Evolutionary conservation across 768 basidiomycete species (phyloP), one percentile per base, ranked within the genome.

Genomic region (Crucibulum laeve): DNA sequence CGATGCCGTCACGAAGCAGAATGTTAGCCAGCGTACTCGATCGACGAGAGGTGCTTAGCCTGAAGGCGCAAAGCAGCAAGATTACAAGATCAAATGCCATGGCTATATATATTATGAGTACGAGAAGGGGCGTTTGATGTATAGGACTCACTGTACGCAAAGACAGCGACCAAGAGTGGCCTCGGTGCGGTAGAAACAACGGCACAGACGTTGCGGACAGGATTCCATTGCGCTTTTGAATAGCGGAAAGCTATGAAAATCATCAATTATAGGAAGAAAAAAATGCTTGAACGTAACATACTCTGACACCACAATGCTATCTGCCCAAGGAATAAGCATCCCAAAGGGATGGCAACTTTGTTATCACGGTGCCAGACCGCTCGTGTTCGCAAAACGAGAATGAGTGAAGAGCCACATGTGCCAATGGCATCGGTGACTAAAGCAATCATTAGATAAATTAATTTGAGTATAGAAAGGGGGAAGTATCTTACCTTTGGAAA

Each of bases 71-170:
- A 17, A 65, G 50, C 11, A 59, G 4, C 14, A 65, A 52, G 24
- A 65, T 61, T 17, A 62, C 42, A 15, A 65, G 44, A 38, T 65
- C 64, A 46, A 62, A 63, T 7, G 51, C 54, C 64, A 65, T 65
- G 19, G 64, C 64, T 65, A 37, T 19, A 19, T 15, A 39, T 34
- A 32, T 15, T 21, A 19, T n/a, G 34, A 10, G n/a, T 17, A 44
- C 17, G 35, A 8, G 19, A 10, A 19, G 19, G 19, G 11, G 13
- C 13, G 8, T 8, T 8, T 8, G 19, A 13, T 10, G 13, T 10
- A 36, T 13, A 13, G 3, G 10, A 54, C 58, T 35, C 49, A 65
- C 64, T 65, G 40, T 63, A 65, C 6, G 60, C 60, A 46, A 61
- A 64, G 1, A 65, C 57, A 0, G 54, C 43, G 5, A 62, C 52